phyloP scores from a whole-genome alignment of 345 rosid genomes.

The Excoecaria agallocha region DNA sequence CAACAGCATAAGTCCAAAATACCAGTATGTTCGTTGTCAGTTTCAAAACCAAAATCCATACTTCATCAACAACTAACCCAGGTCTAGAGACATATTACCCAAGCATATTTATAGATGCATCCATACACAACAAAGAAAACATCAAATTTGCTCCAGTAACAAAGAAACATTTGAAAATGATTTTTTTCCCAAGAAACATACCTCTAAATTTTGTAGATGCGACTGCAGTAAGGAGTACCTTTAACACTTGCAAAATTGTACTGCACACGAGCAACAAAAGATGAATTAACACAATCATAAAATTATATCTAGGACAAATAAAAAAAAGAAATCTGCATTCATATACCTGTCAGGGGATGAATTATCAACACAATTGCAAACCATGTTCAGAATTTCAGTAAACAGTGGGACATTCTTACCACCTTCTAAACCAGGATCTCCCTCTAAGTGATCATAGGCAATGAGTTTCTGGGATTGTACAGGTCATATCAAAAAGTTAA shows the following conservation, averaged over 20 bases:
- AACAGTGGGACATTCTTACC: slow-evolving; percentile 79
- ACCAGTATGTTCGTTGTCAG: background rate
- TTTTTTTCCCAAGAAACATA: slow-evolving; percentile 27
- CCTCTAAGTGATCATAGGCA: slow-evolving; percentile 95
- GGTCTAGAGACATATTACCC: background rate
- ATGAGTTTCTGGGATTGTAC: slow-evolving; percentile 71
- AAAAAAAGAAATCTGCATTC: background rate
- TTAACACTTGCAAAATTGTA: slow-evolving; percentile 86
- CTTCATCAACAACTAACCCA: background rate
- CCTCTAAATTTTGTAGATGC: slow-evolving; percentile 95
- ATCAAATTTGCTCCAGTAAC: background rate
- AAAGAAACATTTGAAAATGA: slow-evolving; percentile 23
- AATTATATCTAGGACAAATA: slow-evolving; percentile 8
- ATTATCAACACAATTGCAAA: slow-evolving; percentile 84
- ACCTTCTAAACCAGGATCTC: slow-evolving; percentile 93
- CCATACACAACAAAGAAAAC: background rate
- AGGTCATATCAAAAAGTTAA: slow-evolving; percentile 28
- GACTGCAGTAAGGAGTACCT: slow-evolving; percentile 95
- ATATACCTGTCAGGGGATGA: slow-evolving; percentile 91
- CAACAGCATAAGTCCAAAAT: background rate
- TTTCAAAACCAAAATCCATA: background rate
- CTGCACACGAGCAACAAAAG: slow-evolving; percentile 47
- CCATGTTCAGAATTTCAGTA: slow-evolving; percentile 86
- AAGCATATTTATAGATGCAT: slow-evolving; percentile 15
- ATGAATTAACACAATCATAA: slow-evolving; percentile 27